Base-by-base conservation (phyloP, 306 rosid genomes). In the Begonia loranthoides region DNA sequence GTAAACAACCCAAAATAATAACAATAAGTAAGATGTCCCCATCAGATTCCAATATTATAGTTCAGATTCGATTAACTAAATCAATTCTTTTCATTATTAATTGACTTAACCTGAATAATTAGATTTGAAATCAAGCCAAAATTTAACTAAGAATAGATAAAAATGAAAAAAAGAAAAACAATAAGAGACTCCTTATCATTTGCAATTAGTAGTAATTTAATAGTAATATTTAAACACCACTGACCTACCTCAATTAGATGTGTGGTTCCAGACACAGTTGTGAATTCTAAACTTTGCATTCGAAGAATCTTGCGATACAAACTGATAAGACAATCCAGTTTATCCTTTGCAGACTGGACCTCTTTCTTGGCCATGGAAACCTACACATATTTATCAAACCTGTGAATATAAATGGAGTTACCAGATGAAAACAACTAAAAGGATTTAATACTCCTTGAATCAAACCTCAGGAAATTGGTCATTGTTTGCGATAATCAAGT, bases 171-270 rank as follows among this genome's bases (percentile, higher is more conserved):
- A 28, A 28, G 4, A 28, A 28, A 28, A 3, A 28, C 6, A 1
- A 28, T 28, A 28, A 28, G 36, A 28, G 9, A 28, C 36, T 28
- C 36, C 36, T 2, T 24, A 24, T 28, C 36, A 28, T 28, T 28
- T 28, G 36, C 36, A 28, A 28, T 28, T 28, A 28, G 36, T 28
- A 28, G 8, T 28, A 28, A 3, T 28, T 28, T 28, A 28, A 28
- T 28, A 4, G 17, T 41, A 22, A 48, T 28, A 34, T 34, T 28
- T 47, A 41, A 49, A 58, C 53, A 16, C 13, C 5, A 41, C 34
- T 54, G 54, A 55, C 36, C 47, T 73, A 90, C 95, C 94, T 90
- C 97, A 52, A 90, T 76, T 76, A 86, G 74, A 82, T 86, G 95
- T 15, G 86, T 86, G 50, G 64, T 66, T 64, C 99, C 99, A 62